Conservation (phyloP, 129 eudicot genomes). For the Flaveria bidentis region DNA sequence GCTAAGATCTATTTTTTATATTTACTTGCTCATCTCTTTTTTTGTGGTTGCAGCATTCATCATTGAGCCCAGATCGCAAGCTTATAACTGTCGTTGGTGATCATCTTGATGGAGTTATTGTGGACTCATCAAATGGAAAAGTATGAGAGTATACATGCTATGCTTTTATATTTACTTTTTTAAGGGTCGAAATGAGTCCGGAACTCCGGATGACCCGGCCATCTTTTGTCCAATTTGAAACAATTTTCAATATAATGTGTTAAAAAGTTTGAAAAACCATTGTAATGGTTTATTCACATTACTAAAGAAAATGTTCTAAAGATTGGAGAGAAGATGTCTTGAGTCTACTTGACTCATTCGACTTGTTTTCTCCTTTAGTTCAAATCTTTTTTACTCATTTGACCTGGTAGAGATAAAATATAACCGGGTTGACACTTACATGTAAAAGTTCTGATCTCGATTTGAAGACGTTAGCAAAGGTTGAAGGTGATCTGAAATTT, state of each 20-base stretch:
- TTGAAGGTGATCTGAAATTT: constrained; percentile 70
- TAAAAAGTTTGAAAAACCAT: neutral
- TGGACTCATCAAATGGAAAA: constrained; percentile 76
- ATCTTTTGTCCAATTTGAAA: neutral
- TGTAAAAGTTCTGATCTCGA: neutral
- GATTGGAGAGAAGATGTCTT: neutral
- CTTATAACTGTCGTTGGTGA: constrained; percentile 79
- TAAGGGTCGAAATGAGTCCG: neutral
- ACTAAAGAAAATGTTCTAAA: neutral
- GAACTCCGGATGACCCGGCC: neutral
- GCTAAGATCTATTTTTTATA: neutral
- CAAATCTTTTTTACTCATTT: neutral
- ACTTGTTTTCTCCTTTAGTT: neutral
- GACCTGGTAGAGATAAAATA: neutral
- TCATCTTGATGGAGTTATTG: constrained; percentile 71
- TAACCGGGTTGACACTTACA: constrained; percentile 35
- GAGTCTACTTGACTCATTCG: neutral
- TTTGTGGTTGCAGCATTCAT: constrained; percentile 74
- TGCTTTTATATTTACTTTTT: neutral
- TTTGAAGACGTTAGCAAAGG: constrained; percentile 31
- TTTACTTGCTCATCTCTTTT: neutral
- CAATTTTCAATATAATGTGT: neutral
- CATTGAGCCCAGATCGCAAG: constrained; percentile 77
- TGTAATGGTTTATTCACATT: neutral
- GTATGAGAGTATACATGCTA: constrained; percentile 35